These are phyloP conservation scores for Cyclotella sp. DNA, from an alignment of 108 stramenopile species.

Conservation along the genomic window DNA sequence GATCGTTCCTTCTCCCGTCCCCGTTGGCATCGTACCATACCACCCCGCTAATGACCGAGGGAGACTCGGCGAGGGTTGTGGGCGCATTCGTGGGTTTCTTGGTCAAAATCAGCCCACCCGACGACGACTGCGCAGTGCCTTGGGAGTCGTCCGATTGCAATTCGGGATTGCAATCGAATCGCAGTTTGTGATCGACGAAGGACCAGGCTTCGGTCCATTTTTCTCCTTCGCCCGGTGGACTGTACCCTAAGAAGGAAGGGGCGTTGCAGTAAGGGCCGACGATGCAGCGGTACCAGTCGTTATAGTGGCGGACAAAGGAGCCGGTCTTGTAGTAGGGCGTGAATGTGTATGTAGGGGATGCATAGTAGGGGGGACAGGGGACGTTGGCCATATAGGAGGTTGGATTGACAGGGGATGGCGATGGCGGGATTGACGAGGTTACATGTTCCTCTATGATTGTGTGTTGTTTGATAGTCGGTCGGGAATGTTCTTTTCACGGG, in stretches of 20 bases:
- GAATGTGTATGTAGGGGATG: slow-evolving; percentile 18
- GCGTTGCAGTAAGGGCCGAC: slow-evolving; percentile 34
- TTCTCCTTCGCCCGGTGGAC: slow-evolving; percentile 29
- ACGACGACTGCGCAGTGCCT: too few relatives aligned
- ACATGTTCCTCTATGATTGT: too few relatives aligned
- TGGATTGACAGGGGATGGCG: background rate
- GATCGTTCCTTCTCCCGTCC: slow-evolving; percentile 31
- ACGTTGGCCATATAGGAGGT: slow-evolving; percentile 4
- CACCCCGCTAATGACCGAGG: slow-evolving; percentile 13
- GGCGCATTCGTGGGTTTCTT: background rate
- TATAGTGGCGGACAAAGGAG: slow-evolving; percentile 27
- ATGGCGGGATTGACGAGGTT: background rate
- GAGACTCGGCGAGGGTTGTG: background rate
- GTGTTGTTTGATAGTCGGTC: background rate
- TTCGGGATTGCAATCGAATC: slow-evolving; percentile 34
- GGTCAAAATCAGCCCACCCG: background rate
- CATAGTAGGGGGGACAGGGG: slow-evolving; percentile 48
- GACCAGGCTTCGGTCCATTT: slow-evolving; percentile 22
- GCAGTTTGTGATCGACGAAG: background rate
- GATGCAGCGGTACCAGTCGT: slow-evolving; percentile 46
- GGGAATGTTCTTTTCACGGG: background rate
- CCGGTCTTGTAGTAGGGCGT: slow-evolving; percentile 18
- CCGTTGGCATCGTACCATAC: slow-evolving; percentile 46
- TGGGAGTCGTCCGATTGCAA: background rate
- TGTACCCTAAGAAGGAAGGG: slow-evolving; percentile 39